Evolutionary conservation across 2,329 filamentous ascomycete species (phyloP), one percentile per base, ranked within the genome.

Genomic region (Paecilomyces dactylethromorphus): DNA sequence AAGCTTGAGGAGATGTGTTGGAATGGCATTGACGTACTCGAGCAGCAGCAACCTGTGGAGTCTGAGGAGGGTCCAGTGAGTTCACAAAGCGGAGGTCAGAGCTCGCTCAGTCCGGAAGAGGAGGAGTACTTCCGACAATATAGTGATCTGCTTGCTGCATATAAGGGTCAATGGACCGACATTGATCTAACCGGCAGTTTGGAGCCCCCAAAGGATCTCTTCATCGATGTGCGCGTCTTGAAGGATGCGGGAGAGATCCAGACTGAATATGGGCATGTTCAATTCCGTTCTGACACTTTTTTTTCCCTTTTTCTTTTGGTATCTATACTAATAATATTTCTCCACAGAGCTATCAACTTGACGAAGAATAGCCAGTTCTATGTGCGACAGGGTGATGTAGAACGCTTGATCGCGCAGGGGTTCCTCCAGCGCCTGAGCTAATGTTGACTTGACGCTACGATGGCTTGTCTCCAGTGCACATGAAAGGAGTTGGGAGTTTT

Each of bases 341-440:
- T 21, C 59, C 52, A 33, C 66, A 96, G 92, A 15, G 90, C 92
- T 12, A 97, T 99, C 68, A 97, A 90, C 60, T 82, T 99, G 78
- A 96, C 92, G 39, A 97, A 96, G 76, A 97, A 99, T 76, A 97
- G 92, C 69, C 94, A 99, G 72, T 96, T 99, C 71, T 97, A 95
- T 70, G 94, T 99, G 45, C 86, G 93, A 53, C 91, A 97, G 70
- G 93, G 91, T 24, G 94, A 99, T 76, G 94, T 99, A 6, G 94
- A 99, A 76, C 85, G 92, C 55, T 76, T 99, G 66, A 97, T 99
- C 69, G 85, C 91, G 15, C 93, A 97, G 72, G 94, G 94, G 21
- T 99, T 97, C 77, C 79, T 99, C 63, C 92, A 97, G 74, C 92
- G 92, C 68, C 81, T 99, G 65, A 87, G 86, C 71, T 97, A 82